Evolutionary conservation across 805 yeast species (phyloP).

Genomic region (Wickerhamiella hasegawae): DNA sequence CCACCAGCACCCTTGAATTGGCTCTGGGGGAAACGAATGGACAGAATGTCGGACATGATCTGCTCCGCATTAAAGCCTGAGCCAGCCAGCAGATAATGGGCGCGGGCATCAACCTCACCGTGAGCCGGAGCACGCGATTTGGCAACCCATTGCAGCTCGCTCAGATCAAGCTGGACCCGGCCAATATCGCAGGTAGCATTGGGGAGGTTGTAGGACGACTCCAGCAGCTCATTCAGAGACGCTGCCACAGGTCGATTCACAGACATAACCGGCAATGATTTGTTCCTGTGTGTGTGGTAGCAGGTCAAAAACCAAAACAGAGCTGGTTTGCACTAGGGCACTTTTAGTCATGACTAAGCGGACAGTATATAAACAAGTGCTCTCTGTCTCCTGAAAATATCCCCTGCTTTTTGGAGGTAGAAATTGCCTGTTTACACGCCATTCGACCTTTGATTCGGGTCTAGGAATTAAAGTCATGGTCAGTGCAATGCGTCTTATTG

Average conservation of each 20-base stretch:
- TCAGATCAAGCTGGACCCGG: slow-evolving; percentile 61
- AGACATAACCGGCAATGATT: too few relatives aligned
- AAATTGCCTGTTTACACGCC: too few relatives aligned
- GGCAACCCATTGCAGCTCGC: slow-evolving; percentile 45
- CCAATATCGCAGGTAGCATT: slow-evolving; percentile 50
- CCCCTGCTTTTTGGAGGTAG: too few relatives aligned
- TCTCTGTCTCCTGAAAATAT: too few relatives aligned
- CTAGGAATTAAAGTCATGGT: too few relatives aligned
- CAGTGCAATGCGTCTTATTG: not conserved
- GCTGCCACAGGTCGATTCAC: slow-evolving; percentile 19
- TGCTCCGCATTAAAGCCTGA: slow-evolving; percentile 81
- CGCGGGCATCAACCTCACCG: slow-evolving; percentile 28
- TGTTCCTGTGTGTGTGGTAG: too few relatives aligned
- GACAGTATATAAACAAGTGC: too few relatives aligned
- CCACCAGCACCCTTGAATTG: slow-evolving; percentile 8
- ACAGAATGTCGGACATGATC: slow-evolving; percentile 35
- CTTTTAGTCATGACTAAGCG: too few relatives aligned
- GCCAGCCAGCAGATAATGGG: slow-evolving; percentile 76
- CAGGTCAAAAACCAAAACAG: too few relatives aligned
- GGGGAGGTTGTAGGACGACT: slow-evolving; percentile 64
- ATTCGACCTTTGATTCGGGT: too few relatives aligned
- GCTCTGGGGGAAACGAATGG: slow-evolving; percentile 24
- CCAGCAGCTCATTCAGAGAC: slow-evolving; percentile 53
- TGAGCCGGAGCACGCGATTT: slow-evolving; percentile 47
- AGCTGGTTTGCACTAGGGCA: too few relatives aligned